phyloP scores from a whole-genome alignment of 495 filamentous ascomycete species.

The Cercophora scortea region DNA sequence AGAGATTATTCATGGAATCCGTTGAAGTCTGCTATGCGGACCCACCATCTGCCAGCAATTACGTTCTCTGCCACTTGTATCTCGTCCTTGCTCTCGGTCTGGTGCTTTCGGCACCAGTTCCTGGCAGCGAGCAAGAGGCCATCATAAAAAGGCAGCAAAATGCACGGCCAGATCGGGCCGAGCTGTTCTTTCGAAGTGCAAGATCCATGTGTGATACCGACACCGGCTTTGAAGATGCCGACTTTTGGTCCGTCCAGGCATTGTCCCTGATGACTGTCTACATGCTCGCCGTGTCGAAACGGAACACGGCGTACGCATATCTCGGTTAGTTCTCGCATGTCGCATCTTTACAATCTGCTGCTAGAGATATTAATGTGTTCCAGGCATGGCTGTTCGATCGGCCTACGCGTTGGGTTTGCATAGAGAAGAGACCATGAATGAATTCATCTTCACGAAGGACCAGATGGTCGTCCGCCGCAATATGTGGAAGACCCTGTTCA shows the following conservation, averaged over 20 bases:
- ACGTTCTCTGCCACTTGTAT: slow-evolving; percentile 47
- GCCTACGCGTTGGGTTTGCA: slow-evolving; percentile 54
- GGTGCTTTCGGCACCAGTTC: slow-evolving; percentile 44
- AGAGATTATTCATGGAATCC: slow-evolving; percentile 35
- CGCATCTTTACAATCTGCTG: neutral
- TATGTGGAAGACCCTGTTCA: slow-evolving; percentile 53
- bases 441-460: slow-evolving; percentile 34
- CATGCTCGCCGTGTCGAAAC: slow-evolving; percentile 47
- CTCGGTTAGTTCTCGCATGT: slow-evolving; percentile 31
- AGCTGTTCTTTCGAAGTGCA: slow-evolving; percentile 52
- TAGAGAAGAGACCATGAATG: slow-evolving; percentile 49
- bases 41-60: slow-evolving; percentile 39
- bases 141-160: slow-evolving; percentile 44
- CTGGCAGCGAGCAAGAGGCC: slow-evolving; percentile 36
- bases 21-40: slow-evolving; percentile 47
- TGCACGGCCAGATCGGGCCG: slow-evolving; percentile 41
- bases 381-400: slow-evolving; percentile 57
- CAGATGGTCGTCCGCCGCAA: slow-evolving; percentile 42
- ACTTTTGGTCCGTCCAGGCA: slow-evolving; percentile 57
- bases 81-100: slow-evolving; percentile 54
- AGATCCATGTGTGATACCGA: slow-evolving; percentile 46
- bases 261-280: slow-evolving; percentile 54
- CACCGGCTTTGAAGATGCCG: slow-evolving; percentile 53
- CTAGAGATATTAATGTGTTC: slow-evolving; percentile 1
- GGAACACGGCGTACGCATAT: slow-evolving; percentile 54